Base-by-base conservation (phyloP, 2,329 filamentous ascomycete species). In the Paracoccidioides lutzii region DNA sequence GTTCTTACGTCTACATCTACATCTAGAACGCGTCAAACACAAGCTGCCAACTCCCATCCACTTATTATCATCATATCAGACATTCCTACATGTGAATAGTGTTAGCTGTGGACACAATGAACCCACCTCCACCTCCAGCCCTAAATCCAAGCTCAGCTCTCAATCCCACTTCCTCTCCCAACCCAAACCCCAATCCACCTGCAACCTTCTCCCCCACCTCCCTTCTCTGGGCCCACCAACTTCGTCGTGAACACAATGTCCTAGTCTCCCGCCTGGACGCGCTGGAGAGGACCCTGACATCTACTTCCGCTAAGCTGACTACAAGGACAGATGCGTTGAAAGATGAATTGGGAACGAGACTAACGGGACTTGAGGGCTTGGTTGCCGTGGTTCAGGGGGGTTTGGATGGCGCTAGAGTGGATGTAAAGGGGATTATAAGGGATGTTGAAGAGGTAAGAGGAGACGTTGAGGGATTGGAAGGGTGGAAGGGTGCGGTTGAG, bases 171-270 rank as follows among this genome's bases (percentile, higher is more conserved):
- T 49, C 54, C 32, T 32, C 8, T 15, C 28, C 37, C 49, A 59
- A 49, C 55, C 32, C 55, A 51, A 44, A 15, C 32, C 49, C 56
- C 10, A 15, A 15, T 15, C 15, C 59, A n/a, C 28, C 55, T 41
- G 48, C 54, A 28, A 30, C 8, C 9, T 48, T 48, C 45, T 62
- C 14, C 32, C 60, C 56, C 3, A 42, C 45, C 12, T 61, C 66
- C 6, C 62, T 72, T 28, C 68, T 73, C 52, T 72, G 69, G 70
- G 68, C 67, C 5, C 65, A 71, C 58, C 65, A 72, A 53, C 62
- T 72, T n/a, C 68, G 66, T 15, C 69, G 68, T 22, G 67, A 71
- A 56, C 67, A 71, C 57, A 62, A 65, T 45, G 62, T 64, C 33
- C 63, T 71, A 7, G 58, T 65, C 15, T 57, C 64, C 10, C 62